Evolutionary conservation across 352 stramenopile species (phyloP).

Genomic region (Globisporangium nodosum): DNA sequence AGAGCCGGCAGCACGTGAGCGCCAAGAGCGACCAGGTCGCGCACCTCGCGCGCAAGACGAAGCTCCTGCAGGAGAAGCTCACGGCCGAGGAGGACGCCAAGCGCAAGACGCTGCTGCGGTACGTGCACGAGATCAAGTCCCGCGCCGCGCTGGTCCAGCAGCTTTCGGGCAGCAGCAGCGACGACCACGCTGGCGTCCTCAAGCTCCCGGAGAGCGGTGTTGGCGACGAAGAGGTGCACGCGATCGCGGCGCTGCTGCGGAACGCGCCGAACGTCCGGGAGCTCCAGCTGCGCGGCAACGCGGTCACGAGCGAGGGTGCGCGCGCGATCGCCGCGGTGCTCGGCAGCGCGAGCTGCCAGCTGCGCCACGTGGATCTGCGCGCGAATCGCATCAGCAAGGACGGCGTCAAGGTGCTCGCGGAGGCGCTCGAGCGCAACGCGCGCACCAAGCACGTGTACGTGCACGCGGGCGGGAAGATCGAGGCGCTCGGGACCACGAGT

Average conservation of each 20-base stretch:
- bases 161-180: slow-evolving; percentile 5
- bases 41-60: slow-evolving; percentile 64
- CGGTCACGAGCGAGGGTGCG: slow-evolving; percentile 90
- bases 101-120: slow-evolving; percentile 91
- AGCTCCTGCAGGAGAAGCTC: slow-evolving; percentile 80
- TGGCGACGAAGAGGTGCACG: slow-evolving; percentile 94
- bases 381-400: slow-evolving; percentile 89
- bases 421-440: slow-evolving; percentile 91
- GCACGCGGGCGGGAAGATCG: slow-evolving; percentile 93
- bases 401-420: slow-evolving; percentile 91
- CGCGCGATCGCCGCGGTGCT: slow-evolving; percentile 91
- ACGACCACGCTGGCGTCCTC: slow-evolving; percentile 25
- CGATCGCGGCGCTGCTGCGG: slow-evolving; percentile 89
- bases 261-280: slow-evolving; percentile 90
- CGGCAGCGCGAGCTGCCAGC: slow-evolving; percentile 51
- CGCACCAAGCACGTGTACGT: slow-evolving; percentile 95
- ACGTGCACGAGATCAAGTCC: slow-evolving; percentile 93
- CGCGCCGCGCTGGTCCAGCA: slow-evolving; percentile 19
- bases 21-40: slow-evolving; percentile 79
- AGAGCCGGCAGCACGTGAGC: slow-evolving; percentile 42
- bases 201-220: slow-evolving; percentile 89
- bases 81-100: slow-evolving; percentile 94
- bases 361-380: slow-evolving; percentile 89
- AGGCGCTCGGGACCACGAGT: slow-evolving; percentile 84
- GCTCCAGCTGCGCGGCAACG: slow-evolving; percentile 89